Percentiles rank a stretch among this genome's conserved stretches.
These are phyloP conservation scores for Vanrija sp. DNA, from an alignment of 1,284 basidiomycete species.

Conservation along the genomic window DNA sequence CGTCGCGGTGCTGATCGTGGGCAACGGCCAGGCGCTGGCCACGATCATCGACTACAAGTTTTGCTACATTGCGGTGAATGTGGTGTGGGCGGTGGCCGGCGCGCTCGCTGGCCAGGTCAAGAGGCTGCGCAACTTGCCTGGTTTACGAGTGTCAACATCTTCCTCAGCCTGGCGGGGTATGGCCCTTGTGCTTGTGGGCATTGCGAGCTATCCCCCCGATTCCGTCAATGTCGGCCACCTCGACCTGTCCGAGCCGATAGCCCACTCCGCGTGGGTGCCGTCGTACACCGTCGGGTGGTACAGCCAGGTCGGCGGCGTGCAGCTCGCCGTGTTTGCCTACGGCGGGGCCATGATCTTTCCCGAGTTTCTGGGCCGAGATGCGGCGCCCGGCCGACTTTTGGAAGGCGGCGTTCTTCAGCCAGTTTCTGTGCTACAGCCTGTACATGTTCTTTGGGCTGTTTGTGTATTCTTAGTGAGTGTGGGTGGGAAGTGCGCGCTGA, in stretches of 20 bases:
- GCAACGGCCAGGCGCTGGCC: constrained; percentile 5
- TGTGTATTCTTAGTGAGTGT: constrained; percentile 50
- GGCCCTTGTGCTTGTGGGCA: constrained; percentile 4
- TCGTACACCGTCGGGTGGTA: constrained; percentile 47
- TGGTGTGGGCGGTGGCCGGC: constrained; percentile 3
- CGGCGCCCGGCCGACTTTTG: constrained; percentile 65
- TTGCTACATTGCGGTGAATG: constrained; percentile 7
- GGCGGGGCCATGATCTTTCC: constrained; percentile 56
- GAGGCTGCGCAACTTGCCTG: constrained; percentile 7
- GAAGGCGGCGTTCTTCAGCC: constrained; percentile 61
- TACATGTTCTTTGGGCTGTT: constrained; percentile 51
- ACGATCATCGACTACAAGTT: constrained; percentile 8
- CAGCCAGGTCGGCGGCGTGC: constrained; percentile 50
- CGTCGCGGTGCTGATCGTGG: constrained; percentile 8
- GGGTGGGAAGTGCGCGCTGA: neutral
- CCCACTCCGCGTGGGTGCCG: constrained; percentile 51
- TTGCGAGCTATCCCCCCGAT: constrained; percentile 45
- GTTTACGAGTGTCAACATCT: constrained; percentile 11
- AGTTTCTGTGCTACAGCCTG: constrained; percentile 56
- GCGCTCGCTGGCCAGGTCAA: constrained; percentile 3
- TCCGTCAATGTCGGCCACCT: constrained; percentile 46
- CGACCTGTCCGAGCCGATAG: constrained; percentile 49
- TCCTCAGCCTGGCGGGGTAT: constrained; percentile 7
- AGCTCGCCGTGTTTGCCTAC: constrained; percentile 58
- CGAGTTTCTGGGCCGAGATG: constrained; percentile 62